Conservation (phyloP, 306 rosid genomes). For the Trifolium fragiferum region DNA sequence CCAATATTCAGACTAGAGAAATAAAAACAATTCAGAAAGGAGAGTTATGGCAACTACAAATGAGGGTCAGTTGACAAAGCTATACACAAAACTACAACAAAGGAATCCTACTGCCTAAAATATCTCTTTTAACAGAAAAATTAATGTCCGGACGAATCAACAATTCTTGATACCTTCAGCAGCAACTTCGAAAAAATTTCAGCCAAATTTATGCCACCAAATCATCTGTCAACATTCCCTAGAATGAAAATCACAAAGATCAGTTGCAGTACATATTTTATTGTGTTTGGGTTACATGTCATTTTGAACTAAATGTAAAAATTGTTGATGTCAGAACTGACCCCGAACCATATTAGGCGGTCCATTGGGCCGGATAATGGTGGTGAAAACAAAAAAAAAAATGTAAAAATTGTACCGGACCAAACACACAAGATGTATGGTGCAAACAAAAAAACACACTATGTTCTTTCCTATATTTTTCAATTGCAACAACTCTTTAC, state of each 20-base stretch:
- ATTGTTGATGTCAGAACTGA: too few relatives aligned
- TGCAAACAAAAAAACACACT: conserved; percentile 8
- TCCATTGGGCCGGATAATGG: too few relatives aligned
- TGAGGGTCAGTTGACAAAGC: conserved; percentile 48
- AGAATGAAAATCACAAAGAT: conserved; percentile 40
- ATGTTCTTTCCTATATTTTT: background rate
- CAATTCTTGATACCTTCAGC: conserved; percentile 60
- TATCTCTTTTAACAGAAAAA: conserved; percentile 41
- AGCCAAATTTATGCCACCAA: conserved; percentile 28
- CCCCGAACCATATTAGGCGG: too few relatives aligned
- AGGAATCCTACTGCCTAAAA: conserved; percentile 45
- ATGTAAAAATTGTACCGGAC: too few relatives aligned
- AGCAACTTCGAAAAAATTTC: conserved; percentile 36
- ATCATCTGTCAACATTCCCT: conserved; percentile 42
- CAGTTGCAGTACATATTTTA: conserved; percentile 10
- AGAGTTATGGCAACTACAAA: conserved; percentile 50
- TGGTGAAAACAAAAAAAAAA: too few relatives aligned
- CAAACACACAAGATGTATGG: conserved; percentile 2
- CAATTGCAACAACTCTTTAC: conserved; percentile 1
- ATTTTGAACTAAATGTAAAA: conserved; percentile 23
- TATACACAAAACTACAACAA: conserved; percentile 53
- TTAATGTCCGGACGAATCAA: conserved; percentile 51
- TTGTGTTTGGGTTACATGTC: conserved; percentile 1
- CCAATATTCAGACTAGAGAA: conserved; percentile 40
- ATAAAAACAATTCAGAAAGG: conserved; percentile 40